Conservation (phyloP, 805 yeast species). For the Nakazawaea molendinolei region DNA sequence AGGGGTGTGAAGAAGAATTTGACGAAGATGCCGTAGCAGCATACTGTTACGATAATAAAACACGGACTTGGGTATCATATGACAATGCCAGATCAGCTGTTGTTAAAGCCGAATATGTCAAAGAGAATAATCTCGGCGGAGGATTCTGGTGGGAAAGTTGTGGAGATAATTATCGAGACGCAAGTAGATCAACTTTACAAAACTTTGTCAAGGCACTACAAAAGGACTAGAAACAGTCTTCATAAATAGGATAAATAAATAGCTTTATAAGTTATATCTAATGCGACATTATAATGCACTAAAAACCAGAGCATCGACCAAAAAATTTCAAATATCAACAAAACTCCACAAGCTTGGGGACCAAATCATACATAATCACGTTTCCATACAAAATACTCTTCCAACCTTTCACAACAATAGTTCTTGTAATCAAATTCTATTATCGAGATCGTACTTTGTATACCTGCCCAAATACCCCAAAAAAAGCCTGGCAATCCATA, state of each 20-base stretch:
- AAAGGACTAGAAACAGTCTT: slow-evolving; percentile 9
- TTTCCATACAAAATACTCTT: slow-evolving; percentile 71
- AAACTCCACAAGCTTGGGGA: slow-evolving; percentile 7
- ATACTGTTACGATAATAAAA: slow-evolving; percentile 36
- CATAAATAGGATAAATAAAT: slow-evolving; percentile 3
- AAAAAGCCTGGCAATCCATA: slow-evolving; percentile 80
- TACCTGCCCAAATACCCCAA: slow-evolving; percentile 83
- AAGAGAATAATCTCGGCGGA: slow-evolving; percentile 53
- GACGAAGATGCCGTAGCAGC: slow-evolving; percentile 52
- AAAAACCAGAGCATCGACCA: slow-evolving; percentile 10
- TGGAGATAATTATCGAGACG: slow-evolving; percentile 47
- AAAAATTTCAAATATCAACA: slow-evolving; percentile 16
- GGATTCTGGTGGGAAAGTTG: slow-evolving; percentile 95
- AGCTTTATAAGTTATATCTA: not conserved
- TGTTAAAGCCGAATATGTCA: slow-evolving; percentile 56
- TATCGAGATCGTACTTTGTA: slow-evolving; percentile 60
- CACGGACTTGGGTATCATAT: slow-evolving; percentile 45
- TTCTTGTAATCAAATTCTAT: slow-evolving; percentile 67
- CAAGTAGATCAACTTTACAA: slow-evolving; percentile 33
- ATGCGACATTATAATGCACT: too few species aligned
- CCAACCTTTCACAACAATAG: slow-evolving; percentile 52
- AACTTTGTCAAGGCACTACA: slow-evolving; percentile 37
- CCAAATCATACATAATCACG: slow-evolving; percentile 9
- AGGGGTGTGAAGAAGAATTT: slow-evolving; percentile 36
- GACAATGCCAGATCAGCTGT: slow-evolving; percentile 53